Evolutionary conservation across 805 yeast species (phyloP), one percentile per base, ranked within the genome.

Genomic region (Yarrowia sp.): DNA sequence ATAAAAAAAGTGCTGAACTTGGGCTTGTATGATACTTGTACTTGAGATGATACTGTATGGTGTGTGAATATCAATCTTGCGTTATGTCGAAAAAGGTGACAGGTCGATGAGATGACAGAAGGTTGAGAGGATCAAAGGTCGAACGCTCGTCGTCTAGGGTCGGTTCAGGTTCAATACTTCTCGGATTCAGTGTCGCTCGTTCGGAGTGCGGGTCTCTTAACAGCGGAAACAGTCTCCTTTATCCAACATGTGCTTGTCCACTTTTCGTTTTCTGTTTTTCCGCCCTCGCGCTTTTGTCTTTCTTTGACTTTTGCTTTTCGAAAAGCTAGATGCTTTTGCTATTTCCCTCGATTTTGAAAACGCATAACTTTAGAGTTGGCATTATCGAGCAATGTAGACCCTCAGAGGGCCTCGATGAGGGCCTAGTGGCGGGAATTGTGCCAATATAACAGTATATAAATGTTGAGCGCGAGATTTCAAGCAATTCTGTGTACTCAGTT

Each of bases 261-360:
- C 38, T 48, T 48, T 48, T 32, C 54, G 54, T 48, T 48, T 48
- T 48, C 38, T 14, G 14, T 28, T 46, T 30, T 46, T 46, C 52
- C 52, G 52, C 54, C 54, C 26, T 32, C 38, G 17, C 52, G 24
- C 30, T 32, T 32, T 49, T 49, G 56, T 19, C 19, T 49, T 33
- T 16, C 9, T 22, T 16, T n/a, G 10, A 22, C 41, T 51, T 51
- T 51, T 22, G n/a, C 16, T 28, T 51, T 51, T 51, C 24, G 4
- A 9, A 22, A 33, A 9, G 16, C 41, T 22, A 1, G 48, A 26
- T 22, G 30, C 58, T 51, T 51, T 51, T 51, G 58, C 58, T 51
- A 51, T 51, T 49, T 51, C 58, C 58, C 58, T 51, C 58, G 58
- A 51, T 51, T 51, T 22, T 22, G 30, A 28, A n/a, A 16, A 22